Evolutionary conservation across 2,329 filamentous ascomycete species (phyloP), one percentile per base, ranked within the genome.

Genomic region (Botrytis tulipae): DNA sequence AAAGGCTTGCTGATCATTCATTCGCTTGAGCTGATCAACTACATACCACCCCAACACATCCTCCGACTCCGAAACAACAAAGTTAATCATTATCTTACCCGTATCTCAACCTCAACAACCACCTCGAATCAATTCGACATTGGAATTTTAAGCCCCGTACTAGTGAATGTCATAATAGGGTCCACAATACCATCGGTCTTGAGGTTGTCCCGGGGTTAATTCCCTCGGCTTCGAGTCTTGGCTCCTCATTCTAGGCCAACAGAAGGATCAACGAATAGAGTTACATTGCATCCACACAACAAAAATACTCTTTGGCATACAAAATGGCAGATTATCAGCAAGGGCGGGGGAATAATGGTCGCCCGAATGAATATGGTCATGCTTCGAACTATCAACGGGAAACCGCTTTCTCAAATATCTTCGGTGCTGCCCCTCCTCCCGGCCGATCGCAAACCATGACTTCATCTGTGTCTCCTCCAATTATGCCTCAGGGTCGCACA

Each of bases 361-460:
- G 77, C 76, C 81, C 80, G 71, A 81, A 79, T 76, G 80, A 80
- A 59, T 81, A 81, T 75, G 80, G 86, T 77, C 77, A 84, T 86
- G 80, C 85, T 72, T 84, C 86, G 76, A 87, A 87, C 81, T 87
- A 86, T 80, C 93, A 96, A 84, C 92, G 96, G 84, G 95, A 99
- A 89, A 93, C 94, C 78, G 96, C 95, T 77, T 99, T 97, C 83
- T 94, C 93, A 77, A 95, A 95, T 84, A 98, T 98, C 81, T 99
- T 98, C 82, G 96, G 95, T 78, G 91, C 90, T 77, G 88, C 93
- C 77, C 94, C 93, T 76, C 94, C 94, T 65, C 90, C 93, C 63
- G 95, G 95, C 74, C 92, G 96, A 82, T 97, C 95, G 73, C 95
- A 98, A 81, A 98, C 95, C 40, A 98, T 98, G 94, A 96, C 91